Evolutionary conservation across 768 basidiomycete species (phyloP), one percentile per base, ranked within the genome.

Genomic region (Cyathus striatus): DNA sequence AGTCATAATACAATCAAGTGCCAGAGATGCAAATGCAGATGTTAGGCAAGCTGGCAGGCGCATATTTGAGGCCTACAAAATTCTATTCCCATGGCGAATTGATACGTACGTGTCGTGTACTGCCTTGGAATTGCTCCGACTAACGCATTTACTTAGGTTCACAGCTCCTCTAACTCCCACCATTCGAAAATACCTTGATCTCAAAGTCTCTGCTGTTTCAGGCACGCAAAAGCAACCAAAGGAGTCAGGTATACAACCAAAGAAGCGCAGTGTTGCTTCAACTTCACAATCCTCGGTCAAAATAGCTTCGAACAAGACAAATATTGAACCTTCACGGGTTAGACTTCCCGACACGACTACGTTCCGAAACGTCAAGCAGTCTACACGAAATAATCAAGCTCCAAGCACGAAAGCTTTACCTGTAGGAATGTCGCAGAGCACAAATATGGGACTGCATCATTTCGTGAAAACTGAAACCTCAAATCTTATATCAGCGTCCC

Each of bases 41-140:
- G 75, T 90, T 22, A 70, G 90, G 49, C 85, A 79, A 56, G 59
- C 78, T 6, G 77, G 79, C 47, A 77, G 79, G 54, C 74, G 81
- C 50, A 65, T 91, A 3, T 93, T 87, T 53, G 85, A 81, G 45
- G 83, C 80, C 1, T 92, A 91, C 60, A 80, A 79, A 47, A 61
- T 79, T 2, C 59, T 90, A 23, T 68, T 90, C 35, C 89, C 90
- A 3, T 58, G 60, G 17, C 70, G 89, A 35, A 72, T 91, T 3
- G 78, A 82, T 21, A 75, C 64, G 90, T 90, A 54, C 23, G 52
- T 47, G 26, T 16, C 10, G 3, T 38, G 26, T 21, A 13, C 22
- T 22, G 10, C n/a, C 5, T 14, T 26, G 21, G 1, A 17, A 33
- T 34, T 30, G 2, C 51, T 16, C 18, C 24, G 17, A 12, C n/a